These are phyloP conservation scores for Spatholobus suberectus DNA, from an alignment of 306 rosid species.

Conservation along the genomic window DNA sequence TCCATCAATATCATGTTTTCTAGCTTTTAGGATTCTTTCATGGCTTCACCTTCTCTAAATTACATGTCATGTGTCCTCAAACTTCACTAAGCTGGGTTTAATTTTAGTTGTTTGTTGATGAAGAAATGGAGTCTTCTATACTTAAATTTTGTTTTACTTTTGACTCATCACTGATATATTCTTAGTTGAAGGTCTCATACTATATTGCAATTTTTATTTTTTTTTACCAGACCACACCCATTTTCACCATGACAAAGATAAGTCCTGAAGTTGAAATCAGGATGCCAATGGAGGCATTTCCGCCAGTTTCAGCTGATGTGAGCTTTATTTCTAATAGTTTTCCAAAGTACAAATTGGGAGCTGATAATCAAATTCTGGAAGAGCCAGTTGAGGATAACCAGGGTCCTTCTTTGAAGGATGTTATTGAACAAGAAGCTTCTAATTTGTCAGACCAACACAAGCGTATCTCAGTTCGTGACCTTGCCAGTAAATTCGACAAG, in stretches of 20 bases:
- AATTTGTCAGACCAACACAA: slow-evolving; percentile 87
- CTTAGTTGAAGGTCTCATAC: slow-evolving; percentile 18
- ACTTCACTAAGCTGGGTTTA: slow-evolving; percentile 7
- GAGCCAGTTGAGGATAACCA: slow-evolving; percentile 70
- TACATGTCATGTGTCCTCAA: slow-evolving; percentile 7
- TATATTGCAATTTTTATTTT: slow-evolving; percentile 29
- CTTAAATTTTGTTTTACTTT: slow-evolving; percentile 29
- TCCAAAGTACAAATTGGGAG: slow-evolving; percentile 87
- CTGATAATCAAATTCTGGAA: slow-evolving; percentile 78
- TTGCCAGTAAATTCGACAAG: slow-evolving; percentile 95
- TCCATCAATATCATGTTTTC: slow-evolving; percentile 16
- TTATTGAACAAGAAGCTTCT: slow-evolving; percentile 77
- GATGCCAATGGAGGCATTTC: slow-evolving; percentile 65
- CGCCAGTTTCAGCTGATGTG: slow-evolving; percentile 88
- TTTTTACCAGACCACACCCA: slow-evolving; percentile 42
- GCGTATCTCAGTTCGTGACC: slow-evolving; percentile 97
- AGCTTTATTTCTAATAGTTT: slow-evolving; percentile 75
- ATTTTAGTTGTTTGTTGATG: neutral
- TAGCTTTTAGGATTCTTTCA: slow-evolving; percentile 21
- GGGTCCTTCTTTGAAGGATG: slow-evolving; percentile 80
- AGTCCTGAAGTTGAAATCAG: slow-evolving; percentile 73
- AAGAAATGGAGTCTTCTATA: slow-evolving; percentile 13
- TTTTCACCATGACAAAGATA: slow-evolving; percentile 81
- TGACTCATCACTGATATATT: slow-evolving; percentile 1
- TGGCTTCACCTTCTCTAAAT: slow-evolving; percentile 23